Evolutionary conservation across 2,329 filamentous ascomycete genomes (phyloP).

Genomic region (Dryadomyces quercivorus): DNA sequence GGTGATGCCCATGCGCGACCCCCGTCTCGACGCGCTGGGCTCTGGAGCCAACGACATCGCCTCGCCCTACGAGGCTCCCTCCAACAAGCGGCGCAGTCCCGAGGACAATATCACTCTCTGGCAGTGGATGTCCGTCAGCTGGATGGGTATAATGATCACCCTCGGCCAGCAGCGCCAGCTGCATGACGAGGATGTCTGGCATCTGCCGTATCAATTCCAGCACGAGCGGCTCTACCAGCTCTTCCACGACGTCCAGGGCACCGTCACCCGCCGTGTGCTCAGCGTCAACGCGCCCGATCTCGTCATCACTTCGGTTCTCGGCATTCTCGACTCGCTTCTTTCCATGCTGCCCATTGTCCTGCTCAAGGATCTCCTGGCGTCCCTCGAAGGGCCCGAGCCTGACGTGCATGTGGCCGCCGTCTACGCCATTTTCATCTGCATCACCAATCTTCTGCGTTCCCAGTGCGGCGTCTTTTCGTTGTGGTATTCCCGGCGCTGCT

Average conservation of each 20-base stretch:
- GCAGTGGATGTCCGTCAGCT: slow-evolving; percentile 76
- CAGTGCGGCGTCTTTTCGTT: slow-evolving; percentile 58
- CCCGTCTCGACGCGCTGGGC: slow-evolving; percentile 32
- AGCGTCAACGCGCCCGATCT: slow-evolving; percentile 72
- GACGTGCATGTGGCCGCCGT: slow-evolving; percentile 46
- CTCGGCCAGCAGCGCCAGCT: slow-evolving; percentile 54
- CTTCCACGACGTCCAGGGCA: slow-evolving; percentile 62
- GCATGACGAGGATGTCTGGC: slow-evolving; percentile 71
- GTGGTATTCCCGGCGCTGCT: slow-evolving; percentile 76
- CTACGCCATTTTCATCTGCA: slow-evolving; percentile 51
- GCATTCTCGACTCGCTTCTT: slow-evolving; percentile 45
- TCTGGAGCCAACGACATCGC: slow-evolving; percentile 33
- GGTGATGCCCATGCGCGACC: slow-evolving; percentile 58
- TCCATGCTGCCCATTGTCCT: slow-evolving; percentile 53
- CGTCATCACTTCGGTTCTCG: slow-evolving; percentile 51
- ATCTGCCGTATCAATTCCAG: slow-evolving; percentile 68
- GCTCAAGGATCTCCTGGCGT: slow-evolving; percentile 57
- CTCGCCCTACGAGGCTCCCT: slow-evolving; percentile 38
- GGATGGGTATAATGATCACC: slow-evolving; percentile 64
- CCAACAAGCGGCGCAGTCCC: slow-evolving; percentile 50
- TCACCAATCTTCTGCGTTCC: slow-evolving; percentile 45
- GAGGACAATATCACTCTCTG: slow-evolving; percentile 72
- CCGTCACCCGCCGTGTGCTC: slow-evolving; percentile 57
- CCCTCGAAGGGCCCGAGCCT: slow-evolving; percentile 43
- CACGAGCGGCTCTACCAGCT: slow-evolving; percentile 61